Percentiles rank a stretch among this genome's conserved stretches.
These are phyloP conservation scores for Cyclotella atomus DNA, from an alignment of 108 stramenopile species.

Conservation along the genomic window DNA sequence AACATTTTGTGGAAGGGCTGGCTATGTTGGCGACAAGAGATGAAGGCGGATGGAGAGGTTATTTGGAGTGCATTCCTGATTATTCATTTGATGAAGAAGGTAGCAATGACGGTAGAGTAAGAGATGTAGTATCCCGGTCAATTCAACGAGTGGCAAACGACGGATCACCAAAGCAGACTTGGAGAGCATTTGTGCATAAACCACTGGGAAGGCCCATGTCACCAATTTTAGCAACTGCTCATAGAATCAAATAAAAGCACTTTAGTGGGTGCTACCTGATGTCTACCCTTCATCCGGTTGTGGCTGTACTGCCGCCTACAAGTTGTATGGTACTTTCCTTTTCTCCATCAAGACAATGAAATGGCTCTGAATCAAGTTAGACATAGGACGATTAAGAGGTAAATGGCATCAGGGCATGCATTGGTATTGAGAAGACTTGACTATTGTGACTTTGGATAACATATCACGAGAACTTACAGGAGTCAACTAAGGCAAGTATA, in stretches of 20 bases:
- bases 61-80: conserved; percentile 39
- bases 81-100: conserved; percentile 7
- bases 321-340: no score
- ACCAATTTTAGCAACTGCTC: conserved; percentile 70
- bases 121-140: conserved; percentile 34
- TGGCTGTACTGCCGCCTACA: no score
- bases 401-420: no score
- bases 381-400: no score
- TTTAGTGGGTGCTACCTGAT: no score
- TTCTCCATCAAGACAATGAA: no score
- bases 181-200: conserved; percentile 67
- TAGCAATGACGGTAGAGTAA: conserved; percentile 13
- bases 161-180: conserved; percentile 58
- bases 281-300: no score
- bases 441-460: no score
- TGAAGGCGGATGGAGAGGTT: conserved; percentile 68
- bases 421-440: no score
- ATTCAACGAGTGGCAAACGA: conserved; percentile 47
- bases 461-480: no score
- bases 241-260: conserved; percentile 70
- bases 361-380: no score
- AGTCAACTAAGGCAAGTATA: no score
- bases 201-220: conserved; percentile 68
- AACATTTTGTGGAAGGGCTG: conserved; percentile 70
- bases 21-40: conserved; percentile 68